These are phyloP conservation scores for Tylopilus plumbeoviolaceoides DNA, from an alignment of 768 basidiomycete species.

Conservation along the genomic window DNA sequence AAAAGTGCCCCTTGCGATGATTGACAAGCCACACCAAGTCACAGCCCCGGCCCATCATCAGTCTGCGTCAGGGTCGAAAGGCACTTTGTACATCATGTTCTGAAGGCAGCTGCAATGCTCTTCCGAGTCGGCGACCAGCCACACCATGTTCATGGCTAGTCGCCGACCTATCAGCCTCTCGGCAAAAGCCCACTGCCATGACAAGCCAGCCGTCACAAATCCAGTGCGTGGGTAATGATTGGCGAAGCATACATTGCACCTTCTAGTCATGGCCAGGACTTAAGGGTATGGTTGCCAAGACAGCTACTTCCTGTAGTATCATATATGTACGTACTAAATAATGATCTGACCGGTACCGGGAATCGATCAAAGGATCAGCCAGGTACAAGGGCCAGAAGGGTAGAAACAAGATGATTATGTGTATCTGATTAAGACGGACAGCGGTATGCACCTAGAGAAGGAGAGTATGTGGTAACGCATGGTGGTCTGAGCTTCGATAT, in stretches of 20 bases:
- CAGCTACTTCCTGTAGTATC: background rate
- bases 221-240: background rate
- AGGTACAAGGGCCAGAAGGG: background rate
- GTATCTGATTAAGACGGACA: conserved; percentile 12
- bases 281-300: too few species aligned
- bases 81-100: background rate
- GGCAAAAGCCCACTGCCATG: background rate
- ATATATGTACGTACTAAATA: background rate
- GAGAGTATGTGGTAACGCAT: conserved; percentile 14
- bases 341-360: background rate
- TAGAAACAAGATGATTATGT: conserved; percentile 3
- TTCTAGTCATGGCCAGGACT: too few species aligned
- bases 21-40: background rate
- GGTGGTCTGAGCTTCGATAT: conserved; percentile 7
- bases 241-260: background rate
- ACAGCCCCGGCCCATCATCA: background rate
- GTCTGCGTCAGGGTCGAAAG: background rate
- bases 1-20: background rate
- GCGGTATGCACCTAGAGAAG: conserved; percentile 12
- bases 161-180: background rate
- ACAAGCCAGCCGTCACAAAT: conserved; percentile 5
- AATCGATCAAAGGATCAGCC: background rate
- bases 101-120: background rate
- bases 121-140: too few species aligned
- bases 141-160: too few species aligned